A percentile compares a stretch with the other conserved stretches of the same genome.
phyloP scores from a whole-genome alignment of 1,284 basidiomycete genomes.

The Phaffia rhodozyma region DNA sequence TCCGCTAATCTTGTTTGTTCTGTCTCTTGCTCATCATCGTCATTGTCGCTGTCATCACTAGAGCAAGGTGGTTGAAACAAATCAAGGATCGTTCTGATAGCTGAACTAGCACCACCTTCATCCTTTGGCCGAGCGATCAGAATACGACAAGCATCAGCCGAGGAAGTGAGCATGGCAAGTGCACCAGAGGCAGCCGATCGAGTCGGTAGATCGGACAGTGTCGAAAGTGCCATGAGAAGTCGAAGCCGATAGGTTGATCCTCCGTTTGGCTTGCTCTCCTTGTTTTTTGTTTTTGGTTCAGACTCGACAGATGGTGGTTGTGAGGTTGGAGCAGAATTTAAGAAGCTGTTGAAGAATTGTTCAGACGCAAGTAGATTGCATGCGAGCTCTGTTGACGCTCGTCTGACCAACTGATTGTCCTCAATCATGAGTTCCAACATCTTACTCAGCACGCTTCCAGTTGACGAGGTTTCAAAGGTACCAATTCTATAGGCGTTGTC shows the following conservation, averaged over 20 bases:
- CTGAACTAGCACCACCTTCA: slow-evolving; percentile 46
- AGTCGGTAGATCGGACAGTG: slow-evolving; percentile 69
- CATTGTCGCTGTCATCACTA: slow-evolving; percentile 20
- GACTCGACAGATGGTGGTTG: slow-evolving; percentile 6
- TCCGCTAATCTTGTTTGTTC: neutral
- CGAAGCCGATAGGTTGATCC: slow-evolving; percentile 53
- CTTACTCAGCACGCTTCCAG: slow-evolving; percentile 45
- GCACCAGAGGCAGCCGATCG: slow-evolving; percentile 74
- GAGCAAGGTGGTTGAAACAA: slow-evolving; percentile 48
- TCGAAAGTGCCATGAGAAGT: slow-evolving; percentile 68
- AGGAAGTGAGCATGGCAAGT: slow-evolving; percentile 61
- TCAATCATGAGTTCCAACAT: slow-evolving; percentile 73
- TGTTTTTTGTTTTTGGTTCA: slow-evolving; percentile 8
- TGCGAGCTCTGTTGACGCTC: slow-evolving; percentile 81
- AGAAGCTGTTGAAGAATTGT: slow-evolving; percentile 56
- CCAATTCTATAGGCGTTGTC: slow-evolving; percentile 55
- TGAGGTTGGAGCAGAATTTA: slow-evolving; percentile 19
- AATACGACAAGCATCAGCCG: slow-evolving; percentile 45
- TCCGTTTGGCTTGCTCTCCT: too few relatives aligned
- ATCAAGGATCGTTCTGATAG: slow-evolving; percentile 40
- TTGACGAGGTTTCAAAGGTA: slow-evolving; percentile 21
- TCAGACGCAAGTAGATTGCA: slow-evolving; percentile 81
- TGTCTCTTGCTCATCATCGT: slow-evolving; percentile 29
- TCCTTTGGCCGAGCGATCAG: slow-evolving; percentile 36
- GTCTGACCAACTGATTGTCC: slow-evolving; percentile 65